These are phyloP conservation scores for Mycena polygramma DNA, from an alignment of 768 basidiomycete species.

Conservation along the genomic window DNA sequence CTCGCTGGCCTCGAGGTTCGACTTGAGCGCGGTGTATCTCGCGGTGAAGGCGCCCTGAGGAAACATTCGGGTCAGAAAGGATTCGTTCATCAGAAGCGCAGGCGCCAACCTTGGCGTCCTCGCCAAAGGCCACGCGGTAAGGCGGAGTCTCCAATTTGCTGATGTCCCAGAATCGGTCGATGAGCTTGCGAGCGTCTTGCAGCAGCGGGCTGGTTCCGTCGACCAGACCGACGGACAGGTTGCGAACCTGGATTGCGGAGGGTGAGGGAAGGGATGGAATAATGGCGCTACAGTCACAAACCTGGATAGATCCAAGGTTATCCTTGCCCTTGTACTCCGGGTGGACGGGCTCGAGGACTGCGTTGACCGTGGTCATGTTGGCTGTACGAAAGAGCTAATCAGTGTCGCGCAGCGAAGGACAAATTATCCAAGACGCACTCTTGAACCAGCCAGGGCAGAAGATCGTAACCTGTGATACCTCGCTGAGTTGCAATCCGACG, in stretches of 20 bases:
- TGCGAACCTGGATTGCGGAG: constrained; percentile 15
- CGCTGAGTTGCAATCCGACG: too few relatives aligned
- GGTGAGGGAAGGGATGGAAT: neutral
- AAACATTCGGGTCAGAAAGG: neutral
- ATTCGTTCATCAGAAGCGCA: neutral
- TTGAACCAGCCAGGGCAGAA: constrained; percentile 40
- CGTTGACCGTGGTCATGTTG: constrained; percentile 37
- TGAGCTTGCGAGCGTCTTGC: constrained; percentile 34
- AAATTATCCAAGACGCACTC: constrained; percentile 7
- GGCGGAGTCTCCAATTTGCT: constrained; percentile 35
- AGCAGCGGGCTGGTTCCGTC: constrained; percentile 33
- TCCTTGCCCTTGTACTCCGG: constrained; percentile 33
- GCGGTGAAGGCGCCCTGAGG: constrained; percentile 25
- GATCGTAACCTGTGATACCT: constrained; percentile 21
- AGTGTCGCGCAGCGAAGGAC: neutral
- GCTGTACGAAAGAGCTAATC: constrained; percentile 8
- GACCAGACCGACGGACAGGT: constrained; percentile 15
- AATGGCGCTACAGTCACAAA: neutral
- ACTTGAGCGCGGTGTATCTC: constrained; percentile 29
- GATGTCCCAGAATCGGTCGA: constrained; percentile 33
- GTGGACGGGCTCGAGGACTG: constrained; percentile 30
- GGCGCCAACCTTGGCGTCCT: constrained; percentile 36
- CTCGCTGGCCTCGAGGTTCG: constrained; percentile 33
- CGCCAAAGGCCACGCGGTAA: constrained; percentile 36
- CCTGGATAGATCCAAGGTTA: constrained; percentile 38